These are phyloP conservation scores for Clavariopsis aquatica DNA, from an alignment of 495 filamentous ascomycete genomes.

Conservation along the genomic window DNA sequence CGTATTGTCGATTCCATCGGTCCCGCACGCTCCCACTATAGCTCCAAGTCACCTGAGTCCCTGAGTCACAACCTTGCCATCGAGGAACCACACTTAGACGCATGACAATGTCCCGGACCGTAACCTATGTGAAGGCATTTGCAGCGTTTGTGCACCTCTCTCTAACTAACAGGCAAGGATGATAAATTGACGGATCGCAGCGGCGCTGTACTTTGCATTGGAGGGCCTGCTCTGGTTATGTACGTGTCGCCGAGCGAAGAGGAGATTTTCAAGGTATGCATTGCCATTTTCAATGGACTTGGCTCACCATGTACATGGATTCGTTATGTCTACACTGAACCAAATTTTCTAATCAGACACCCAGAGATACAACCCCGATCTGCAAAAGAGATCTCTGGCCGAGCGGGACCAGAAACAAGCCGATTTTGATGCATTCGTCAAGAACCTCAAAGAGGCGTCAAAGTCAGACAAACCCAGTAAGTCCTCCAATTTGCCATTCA, in stretches of 20 bases:
- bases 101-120: conserved; percentile 17
- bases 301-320: background rate
- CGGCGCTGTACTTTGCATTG: conserved; percentile 66
- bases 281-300: background rate
- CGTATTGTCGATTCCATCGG: background rate
- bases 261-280: conserved; percentile 71
- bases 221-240: conserved; percentile 80
- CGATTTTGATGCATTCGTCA: conserved; percentile 87
- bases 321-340: conserved; percentile 2
- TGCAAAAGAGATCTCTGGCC: conserved; percentile 79
- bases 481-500: too few relatives aligned
- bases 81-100: background rate
- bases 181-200: conserved; percentile 50
- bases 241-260: conserved; percentile 85
- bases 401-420: conserved; percentile 69
- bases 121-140: conserved; percentile 30
- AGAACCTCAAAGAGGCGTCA: conserved; percentile 78
- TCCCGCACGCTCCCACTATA: background rate
- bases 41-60: background rate
- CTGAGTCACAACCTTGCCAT: background rate
- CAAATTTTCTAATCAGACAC: conserved; percentile 7
- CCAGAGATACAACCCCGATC: conserved; percentile 86
- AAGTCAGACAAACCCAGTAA: conserved; percentile 86
- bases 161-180: conserved; percentile 11
- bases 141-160: conserved; percentile 18